Conservation (phyloP, 2,329 filamentous ascomycete genomes). For the Diaporthe eres region DNA sequence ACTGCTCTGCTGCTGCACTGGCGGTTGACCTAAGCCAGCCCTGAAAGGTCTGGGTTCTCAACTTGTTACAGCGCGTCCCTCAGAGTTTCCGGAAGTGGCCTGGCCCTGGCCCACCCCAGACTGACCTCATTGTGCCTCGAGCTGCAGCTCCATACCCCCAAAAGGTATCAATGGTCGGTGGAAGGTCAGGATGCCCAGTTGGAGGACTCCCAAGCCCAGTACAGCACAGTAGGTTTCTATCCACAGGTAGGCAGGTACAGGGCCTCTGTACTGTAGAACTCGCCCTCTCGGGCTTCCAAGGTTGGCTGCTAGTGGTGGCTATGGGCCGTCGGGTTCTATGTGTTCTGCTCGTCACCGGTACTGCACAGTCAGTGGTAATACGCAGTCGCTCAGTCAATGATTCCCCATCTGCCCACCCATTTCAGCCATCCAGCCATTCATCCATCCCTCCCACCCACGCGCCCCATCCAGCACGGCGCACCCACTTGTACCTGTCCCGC, state of each 20-base stretch:
- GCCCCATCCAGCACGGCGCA: neutral
- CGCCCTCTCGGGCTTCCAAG: neutral
- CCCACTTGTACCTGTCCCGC: neutral
- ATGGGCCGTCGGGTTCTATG: neutral
- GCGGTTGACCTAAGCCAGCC: neutral
- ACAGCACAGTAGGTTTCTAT: neutral
- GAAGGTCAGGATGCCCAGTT: neutral
- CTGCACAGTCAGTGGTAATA: neutral
- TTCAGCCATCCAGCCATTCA: neutral
- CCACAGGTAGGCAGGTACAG: neutral
- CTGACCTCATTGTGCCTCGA: slow-evolving; percentile 22
- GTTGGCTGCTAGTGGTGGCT: neutral
- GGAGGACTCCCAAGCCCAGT: neutral
- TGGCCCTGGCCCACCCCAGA: slow-evolving; percentile 9
- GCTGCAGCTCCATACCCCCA: neutral
- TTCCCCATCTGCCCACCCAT: neutral
- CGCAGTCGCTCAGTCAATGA: neutral
- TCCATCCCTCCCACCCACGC: slow-evolving; percentile 4
- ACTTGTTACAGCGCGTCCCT: slow-evolving; percentile 5
- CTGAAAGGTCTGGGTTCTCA: neutral
- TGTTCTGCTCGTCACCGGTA: neutral
- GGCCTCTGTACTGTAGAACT: neutral
- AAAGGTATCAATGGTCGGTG: neutral
- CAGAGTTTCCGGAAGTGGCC: slow-evolving; percentile 14
- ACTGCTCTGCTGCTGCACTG: neutral